Conservation (phyloP, 768 basidiomycete species). For the Flagelloscypha sp. region DNA sequence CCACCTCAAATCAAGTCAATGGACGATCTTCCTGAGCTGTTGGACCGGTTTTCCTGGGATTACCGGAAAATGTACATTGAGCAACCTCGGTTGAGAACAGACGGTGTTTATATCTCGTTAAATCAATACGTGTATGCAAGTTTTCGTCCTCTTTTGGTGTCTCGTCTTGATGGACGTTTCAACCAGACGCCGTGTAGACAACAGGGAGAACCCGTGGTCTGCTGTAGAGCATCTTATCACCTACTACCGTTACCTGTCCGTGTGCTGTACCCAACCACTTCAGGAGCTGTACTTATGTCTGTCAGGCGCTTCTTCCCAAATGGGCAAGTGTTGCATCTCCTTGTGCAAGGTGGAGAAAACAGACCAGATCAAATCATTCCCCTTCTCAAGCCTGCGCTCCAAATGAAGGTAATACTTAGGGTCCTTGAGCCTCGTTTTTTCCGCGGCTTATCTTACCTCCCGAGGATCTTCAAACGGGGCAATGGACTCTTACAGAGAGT, state of each 20-base stretch:
- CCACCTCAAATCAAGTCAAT: slow-evolving; percentile 63
- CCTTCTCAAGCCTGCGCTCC: slow-evolving; percentile 63
- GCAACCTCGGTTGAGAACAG: slow-evolving; percentile 75
- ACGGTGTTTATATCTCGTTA: slow-evolving; percentile 87
- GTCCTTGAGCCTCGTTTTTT: not conserved
- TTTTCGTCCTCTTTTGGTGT: slow-evolving; percentile 3
- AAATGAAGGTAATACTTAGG: slow-evolving; percentile 73
- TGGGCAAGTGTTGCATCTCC: slow-evolving; percentile 77
- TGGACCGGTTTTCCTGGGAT: slow-evolving; percentile 47
- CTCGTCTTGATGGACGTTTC: slow-evolving; percentile 9
- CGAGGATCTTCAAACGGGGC: too few relatives aligned
- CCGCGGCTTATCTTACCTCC: slow-evolving; percentile 3
- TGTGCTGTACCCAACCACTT: too few relatives aligned
- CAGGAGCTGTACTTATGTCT: not conserved
- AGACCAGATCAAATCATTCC: slow-evolving; percentile 67
- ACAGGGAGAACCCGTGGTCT: slow-evolving; percentile 75
- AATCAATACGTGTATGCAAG: slow-evolving; percentile 76
- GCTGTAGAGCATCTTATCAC: slow-evolving; percentile 81
- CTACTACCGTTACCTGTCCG: slow-evolving; percentile 86
- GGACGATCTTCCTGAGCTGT: slow-evolving; percentile 40
- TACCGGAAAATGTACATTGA: slow-evolving; percentile 76
- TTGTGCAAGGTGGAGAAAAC: slow-evolving; percentile 74
- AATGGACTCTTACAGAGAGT: too few relatives aligned
- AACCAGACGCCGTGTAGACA: slow-evolving; percentile 57
- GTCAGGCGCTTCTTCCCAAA: slow-evolving; percentile 78